Percentiles rank a stretch among this genome's conserved stretches.
Evolutionary conservation across 2,329 filamentous ascomycete species (phyloP).

Genomic region (Neopestalotiopsis sp.): DNA sequence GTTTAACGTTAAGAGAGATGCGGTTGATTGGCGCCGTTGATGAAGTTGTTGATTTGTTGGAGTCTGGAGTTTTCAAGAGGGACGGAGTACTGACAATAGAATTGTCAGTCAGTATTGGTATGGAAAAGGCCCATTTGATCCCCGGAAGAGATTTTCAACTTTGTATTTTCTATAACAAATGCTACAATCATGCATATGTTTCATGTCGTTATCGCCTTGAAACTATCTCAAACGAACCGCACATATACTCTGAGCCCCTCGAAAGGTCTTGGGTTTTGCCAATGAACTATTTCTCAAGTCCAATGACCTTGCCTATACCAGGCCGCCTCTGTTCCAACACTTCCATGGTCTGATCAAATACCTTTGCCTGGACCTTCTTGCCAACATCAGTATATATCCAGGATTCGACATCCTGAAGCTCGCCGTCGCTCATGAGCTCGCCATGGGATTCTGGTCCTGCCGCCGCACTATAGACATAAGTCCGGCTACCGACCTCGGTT

Average conservation of each 20-base stretch:
- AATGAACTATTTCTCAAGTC: not conserved
- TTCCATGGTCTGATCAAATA: conserved; percentile 8
- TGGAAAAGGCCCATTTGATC: not conserved
- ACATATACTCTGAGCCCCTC: too few species aligned
- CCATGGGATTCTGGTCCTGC: not conserved
- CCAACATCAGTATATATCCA: not conserved
- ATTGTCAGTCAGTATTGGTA: not conserved
- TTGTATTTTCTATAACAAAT: too few species aligned
- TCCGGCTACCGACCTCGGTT: conserved; percentile 53
- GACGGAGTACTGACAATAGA: not conserved
- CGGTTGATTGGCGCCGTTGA: not conserved
- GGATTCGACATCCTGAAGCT: not conserved
- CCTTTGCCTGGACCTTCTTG: not conserved
- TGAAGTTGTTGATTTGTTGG: not conserved
- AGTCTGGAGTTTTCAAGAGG: not conserved
- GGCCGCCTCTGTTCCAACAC: conserved; percentile 11
- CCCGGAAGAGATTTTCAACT: not conserved
- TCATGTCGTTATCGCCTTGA: too few species aligned
- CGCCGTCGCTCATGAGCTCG: not conserved
- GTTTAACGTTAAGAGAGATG: not conserved
- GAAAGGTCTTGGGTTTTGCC: too few species aligned
- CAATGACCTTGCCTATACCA: not conserved
- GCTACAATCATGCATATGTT: too few species aligned
- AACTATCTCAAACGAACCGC: too few species aligned
- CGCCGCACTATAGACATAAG: conserved; percentile 34